A percentile compares a stretch with the other conserved stretches of the same genome.
Conservation (phyloP, 768 basidiomycete genomes). For the Naganishia vishniacii region DNA sequence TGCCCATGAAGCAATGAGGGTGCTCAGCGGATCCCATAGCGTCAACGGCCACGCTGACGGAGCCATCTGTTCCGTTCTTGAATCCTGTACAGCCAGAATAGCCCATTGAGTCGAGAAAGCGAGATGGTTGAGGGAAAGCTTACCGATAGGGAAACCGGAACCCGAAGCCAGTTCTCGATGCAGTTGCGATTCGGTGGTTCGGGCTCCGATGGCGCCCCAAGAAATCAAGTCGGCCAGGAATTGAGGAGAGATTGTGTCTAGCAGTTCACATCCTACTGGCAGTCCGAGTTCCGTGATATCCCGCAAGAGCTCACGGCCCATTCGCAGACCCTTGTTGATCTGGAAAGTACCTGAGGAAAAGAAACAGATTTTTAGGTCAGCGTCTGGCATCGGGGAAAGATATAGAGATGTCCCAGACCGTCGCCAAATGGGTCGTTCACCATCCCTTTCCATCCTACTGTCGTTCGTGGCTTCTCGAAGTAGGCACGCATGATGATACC, state of each 20-base stretch:
- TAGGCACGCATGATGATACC: slow-evolving; percentile 97
- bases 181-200: slow-evolving; percentile 50
- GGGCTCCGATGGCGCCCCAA: slow-evolving; percentile 62
- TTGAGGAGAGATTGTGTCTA: slow-evolving; percentile 54
- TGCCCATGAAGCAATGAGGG: slow-evolving; percentile 91
- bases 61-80: slow-evolving; percentile 97
- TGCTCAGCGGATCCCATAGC: slow-evolving; percentile 86
- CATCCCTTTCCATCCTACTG: slow-evolving; percentile 97
- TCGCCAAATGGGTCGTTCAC: slow-evolving; percentile 96
- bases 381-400: too few species aligned
- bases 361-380: too few species aligned
- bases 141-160: slow-evolving; percentile 86
- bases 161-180: slow-evolving; percentile 51
- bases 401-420: slow-evolving; percentile 43
- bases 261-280: slow-evolving; percentile 93
- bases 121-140: not conserved
- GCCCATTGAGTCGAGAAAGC: not conserved
- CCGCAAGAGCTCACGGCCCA: slow-evolving; percentile 77
- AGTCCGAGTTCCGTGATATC: slow-evolving; percentile 85
- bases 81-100: slow-evolving; percentile 51
- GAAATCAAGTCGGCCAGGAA: slow-evolving; percentile 49
- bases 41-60: slow-evolving; percentile 83
- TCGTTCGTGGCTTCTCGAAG: slow-evolving; percentile 89
- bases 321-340: slow-evolving; percentile 90
- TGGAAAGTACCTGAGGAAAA: slow-evolving; percentile 60